A percentile compares a stretch with the other conserved stretches of the same genome.
Conservation (phyloP, 441 rosid genomes). For the Euphorbia schlechtendalii region DNA sequence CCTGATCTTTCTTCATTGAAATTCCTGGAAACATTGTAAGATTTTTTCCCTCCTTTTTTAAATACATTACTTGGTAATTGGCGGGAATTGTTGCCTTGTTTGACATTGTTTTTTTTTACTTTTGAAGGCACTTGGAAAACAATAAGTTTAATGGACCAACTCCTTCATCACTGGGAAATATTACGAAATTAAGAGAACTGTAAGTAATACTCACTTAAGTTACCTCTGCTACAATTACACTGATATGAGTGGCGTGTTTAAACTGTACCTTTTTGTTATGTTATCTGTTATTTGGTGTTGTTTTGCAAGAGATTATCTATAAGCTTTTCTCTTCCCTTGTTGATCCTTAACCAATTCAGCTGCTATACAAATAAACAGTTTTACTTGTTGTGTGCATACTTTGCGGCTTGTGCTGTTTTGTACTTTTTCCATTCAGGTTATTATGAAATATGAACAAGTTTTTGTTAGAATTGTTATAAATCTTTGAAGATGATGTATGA, state of each 20-base stretch:
- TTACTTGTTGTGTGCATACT: background rate
- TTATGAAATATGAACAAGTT: background rate
- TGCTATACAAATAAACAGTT: background rate
- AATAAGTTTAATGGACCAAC: constrained; percentile 57
- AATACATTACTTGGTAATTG: background rate
- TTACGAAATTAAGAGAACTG: constrained; percentile 57
- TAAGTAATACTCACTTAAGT: constrained; percentile 35
- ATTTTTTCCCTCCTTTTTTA: constrained; percentile 2
- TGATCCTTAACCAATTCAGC: background rate
- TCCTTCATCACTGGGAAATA: constrained; percentile 50
- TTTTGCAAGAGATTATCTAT: background rate
- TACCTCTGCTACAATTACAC: background rate
- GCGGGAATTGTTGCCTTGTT: constrained; percentile 2
- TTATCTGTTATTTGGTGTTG: too few relatives aligned
- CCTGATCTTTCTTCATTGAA: constrained; percentile 61
- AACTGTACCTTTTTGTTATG: too few relatives aligned
- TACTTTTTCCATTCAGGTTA: background rate
- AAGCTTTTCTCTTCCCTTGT: background rate
- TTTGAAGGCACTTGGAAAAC: constrained; percentile 71
- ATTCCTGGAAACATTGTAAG: constrained; percentile 61
- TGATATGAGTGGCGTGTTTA: background rate
- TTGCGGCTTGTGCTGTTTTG: too few relatives aligned
- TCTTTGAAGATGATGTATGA: background rate
- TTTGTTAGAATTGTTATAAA: background rate
- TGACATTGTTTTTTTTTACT: constrained; percentile 19